Base-by-base conservation (phyloP, 2,329 filamentous ascomycete genomes). In the Bipolaris oryzae region DNA sequence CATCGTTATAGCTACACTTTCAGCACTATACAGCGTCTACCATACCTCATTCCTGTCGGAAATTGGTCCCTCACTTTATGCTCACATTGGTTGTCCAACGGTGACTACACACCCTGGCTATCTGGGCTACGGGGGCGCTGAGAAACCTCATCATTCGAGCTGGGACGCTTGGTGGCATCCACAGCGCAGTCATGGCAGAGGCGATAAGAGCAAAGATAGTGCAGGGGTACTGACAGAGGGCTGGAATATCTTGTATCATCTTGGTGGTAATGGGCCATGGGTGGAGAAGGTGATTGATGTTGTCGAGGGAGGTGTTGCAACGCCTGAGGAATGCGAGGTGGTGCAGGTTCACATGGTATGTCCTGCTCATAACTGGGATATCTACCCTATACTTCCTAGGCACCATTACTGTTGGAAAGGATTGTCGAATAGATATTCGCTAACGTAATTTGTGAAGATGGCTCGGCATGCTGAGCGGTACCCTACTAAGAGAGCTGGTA, bases 311-410 rank as follows among this genome's bases (percentile, higher is more conserved):
- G 78, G 77, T 4, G 74, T 82, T 44, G 74, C 72, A 1, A 67
- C 79, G 4, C 84, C 84, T 0, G 68, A 76, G 5, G 78, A 78
- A 2, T 86, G 84, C 63, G 66, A 71, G 15, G 76, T 86, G 6
- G 80, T 85, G 54, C 83, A 86, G 66, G 79, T 85, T n/a, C 84
- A 86, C 69, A 82, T 86, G 83, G 82, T 84, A 43, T 21, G 68
- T 69, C 21, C 33, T 16, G 20, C 7, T 5, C 6, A 21, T 5
- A 7, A 25, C 23, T 25, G 23, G 23, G 23, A 25, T 25, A 7
- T 25, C 7, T 25, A 25, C 7, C 4, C 23, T 1, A 25, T 7
- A 25, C 4, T 25, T 6, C 23, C 23, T 25, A 1, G 23, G 4
- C 23, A 5, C 7, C 23, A 25, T 25, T 5, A 25, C 23, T 7